phyloP scores from a whole-genome alignment of 2,329 filamentous ascomycete genomes.

The Pseudogymnoascus sp. region DNA sequence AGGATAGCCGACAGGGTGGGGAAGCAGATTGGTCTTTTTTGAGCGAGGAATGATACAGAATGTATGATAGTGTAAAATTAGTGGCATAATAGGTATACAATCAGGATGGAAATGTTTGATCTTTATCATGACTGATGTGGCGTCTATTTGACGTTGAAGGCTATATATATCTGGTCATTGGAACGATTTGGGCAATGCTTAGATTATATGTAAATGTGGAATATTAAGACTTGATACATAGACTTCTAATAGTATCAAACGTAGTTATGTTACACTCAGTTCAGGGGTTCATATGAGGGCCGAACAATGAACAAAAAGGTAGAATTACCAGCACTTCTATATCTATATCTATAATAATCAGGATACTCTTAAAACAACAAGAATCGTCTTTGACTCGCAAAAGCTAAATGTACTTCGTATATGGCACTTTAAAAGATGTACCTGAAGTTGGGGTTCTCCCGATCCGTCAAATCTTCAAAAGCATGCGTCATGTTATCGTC shows the following conservation, averaged over 20 bases:
- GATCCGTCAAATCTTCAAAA: slow-evolving; percentile 30
- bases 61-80: slow-evolving; percentile 5
- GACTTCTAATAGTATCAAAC: neutral
- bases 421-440: slow-evolving; percentile 23
- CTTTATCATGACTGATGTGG: neutral
- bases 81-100: neutral
- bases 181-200: neutral
- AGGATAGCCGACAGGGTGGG: slow-evolving; percentile 56
- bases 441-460: slow-evolving; percentile 26
- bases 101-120: neutral
- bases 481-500: slow-evolving; percentile 25
- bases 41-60: neutral
- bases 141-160: neutral
- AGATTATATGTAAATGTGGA: neutral
- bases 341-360: neutral
- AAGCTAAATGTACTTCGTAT: neutral
- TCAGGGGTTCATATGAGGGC: neutral
- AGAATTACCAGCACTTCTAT: neutral
- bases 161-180: neutral
- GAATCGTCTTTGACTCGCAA: neutral
- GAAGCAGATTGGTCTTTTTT: slow-evolving; percentile 24
- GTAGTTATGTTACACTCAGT: neutral
- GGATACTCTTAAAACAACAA: neutral
- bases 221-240: neutral
- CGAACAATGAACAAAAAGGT: neutral